These are phyloP conservation scores for Nepenthes mirabilis DNA, from an alignment of 148 eudicot genomes.

Conservation along the genomic window DNA sequence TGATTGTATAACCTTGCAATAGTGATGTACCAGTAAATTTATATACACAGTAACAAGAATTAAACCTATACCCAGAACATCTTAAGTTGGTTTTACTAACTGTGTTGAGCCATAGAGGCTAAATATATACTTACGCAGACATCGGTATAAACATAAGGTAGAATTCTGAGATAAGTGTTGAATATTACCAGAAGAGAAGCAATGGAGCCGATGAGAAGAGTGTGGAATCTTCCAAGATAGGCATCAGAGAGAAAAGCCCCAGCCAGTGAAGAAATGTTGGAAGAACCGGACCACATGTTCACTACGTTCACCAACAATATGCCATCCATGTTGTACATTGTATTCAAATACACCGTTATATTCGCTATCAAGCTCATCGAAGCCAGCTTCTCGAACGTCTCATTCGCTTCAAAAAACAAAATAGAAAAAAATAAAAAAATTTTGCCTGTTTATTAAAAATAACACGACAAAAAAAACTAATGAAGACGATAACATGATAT, in stretches of 20 bases:
- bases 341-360: constrained; percentile 30
- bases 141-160: no score
- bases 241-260: constrained; percentile 67
- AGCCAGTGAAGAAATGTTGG: constrained; percentile 33
- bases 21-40: no score
- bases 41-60: no score
- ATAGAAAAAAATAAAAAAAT: not conserved
- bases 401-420: constrained; percentile 28
- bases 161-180: no score
- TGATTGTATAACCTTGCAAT: no score
- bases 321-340: constrained; percentile 33
- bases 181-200: constrained; percentile 41
- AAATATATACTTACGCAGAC: no score
- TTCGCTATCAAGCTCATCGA: constrained; percentile 52
- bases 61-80: no score
- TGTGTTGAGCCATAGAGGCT: no score
- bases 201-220: constrained; percentile 51
- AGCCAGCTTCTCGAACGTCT: constrained; percentile 69
- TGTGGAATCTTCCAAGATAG: constrained; percentile 46
- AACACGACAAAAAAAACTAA: not conserved
- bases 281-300: constrained; percentile 43
- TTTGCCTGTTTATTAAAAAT: not conserved
- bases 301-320: constrained; percentile 29
- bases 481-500: not conserved
- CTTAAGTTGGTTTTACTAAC: no score